Base-by-base conservation (phyloP, 495 filamentous ascomycete species). In the Melanomma pulvis-pyrius region DNA sequence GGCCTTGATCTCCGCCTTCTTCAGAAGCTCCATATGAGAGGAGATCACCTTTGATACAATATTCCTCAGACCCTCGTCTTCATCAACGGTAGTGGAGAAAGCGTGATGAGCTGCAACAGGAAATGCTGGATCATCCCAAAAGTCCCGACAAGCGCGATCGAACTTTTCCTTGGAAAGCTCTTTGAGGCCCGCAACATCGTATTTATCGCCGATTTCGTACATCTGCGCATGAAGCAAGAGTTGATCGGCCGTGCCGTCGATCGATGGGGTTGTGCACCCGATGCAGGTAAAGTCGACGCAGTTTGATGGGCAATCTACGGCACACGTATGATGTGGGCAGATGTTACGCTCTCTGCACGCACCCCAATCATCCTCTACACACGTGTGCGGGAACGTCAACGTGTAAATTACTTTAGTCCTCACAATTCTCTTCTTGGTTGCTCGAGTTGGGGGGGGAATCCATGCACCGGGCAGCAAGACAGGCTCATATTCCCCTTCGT, bases 401-500 rank as follows among this genome's bases (percentile, higher is more conserved):
- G n/a, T n/a, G n/a, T n/a, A n/a, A n/a, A n/a, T n/a, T n/a, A n/a
- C n/a, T n/a, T n/a, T n/a, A n/a, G n/a, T n/a, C n/a, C n/a, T n/a
- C n/a, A n/a, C n/a, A n/a, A n/a, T n/a, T n/a, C n/a, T n/a, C n/a
- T n/a, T n/a, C n/a, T 53, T 21, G 12, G 21, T 17, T 24, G 9
- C 47, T 8, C 47, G 12, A 49, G 19, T 8, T 49, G 47, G 8
- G 12, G 8, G 12, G 47, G 47, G 7, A 8, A 19, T 24, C 21
- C 21, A 7, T 24, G 12, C 21, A 19, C 19, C 21, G 7, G 47
- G 19, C 9, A 28, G 50, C 15, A 53, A 29, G 8, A 25, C 15
- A 5, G 81, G 79, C 25, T 78, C 75, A 53, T 79, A 82, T 66
- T 74, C 78, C 17, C 72, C 78, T 67, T 82, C 80, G 67, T 83